Evolutionary conservation across 768 basidiomycete genomes (phyloP).

Genomic region (Crepidotus variabilis): DNA sequence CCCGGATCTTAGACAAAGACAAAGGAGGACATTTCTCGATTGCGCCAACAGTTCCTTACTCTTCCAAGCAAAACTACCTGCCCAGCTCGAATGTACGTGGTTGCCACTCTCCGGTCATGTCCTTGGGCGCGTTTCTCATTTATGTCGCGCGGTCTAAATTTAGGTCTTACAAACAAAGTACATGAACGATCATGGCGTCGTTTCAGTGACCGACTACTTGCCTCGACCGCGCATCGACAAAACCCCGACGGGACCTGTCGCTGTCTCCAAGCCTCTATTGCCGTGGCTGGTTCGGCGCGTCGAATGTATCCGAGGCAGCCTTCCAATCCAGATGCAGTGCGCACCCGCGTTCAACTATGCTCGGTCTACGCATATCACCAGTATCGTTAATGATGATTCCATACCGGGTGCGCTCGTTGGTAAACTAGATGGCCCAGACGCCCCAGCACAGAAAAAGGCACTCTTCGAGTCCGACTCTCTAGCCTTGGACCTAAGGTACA

Average conservation of each 20-base stretch:
- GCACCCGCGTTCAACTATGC: slow-evolving; percentile 98
- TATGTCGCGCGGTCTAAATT: neutral
- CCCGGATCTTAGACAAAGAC: slow-evolving; percentile 83
- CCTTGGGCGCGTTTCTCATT: neutral
- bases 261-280: slow-evolving; percentile 56
- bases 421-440: slow-evolving; percentile 1
- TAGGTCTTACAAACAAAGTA: slow-evolving; percentile 90
- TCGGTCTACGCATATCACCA: slow-evolving; percentile 64
- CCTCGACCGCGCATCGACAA: slow-evolving; percentile 53
- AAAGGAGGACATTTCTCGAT: slow-evolving; percentile 94
- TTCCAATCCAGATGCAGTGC: slow-evolving; percentile 83
- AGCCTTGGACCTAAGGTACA: slow-evolving; percentile 28
- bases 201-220: slow-evolving; percentile 61
- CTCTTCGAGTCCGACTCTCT: slow-evolving; percentile 58
- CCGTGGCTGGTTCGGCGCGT: slow-evolving; percentile 85
- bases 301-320: slow-evolving; percentile 80
- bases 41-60: slow-evolving; percentile 64
- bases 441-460: slow-evolving; percentile 46
- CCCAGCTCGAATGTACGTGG: slow-evolving; percentile 72
- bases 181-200: slow-evolving; percentile 85
- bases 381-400: slow-evolving; percentile 44
- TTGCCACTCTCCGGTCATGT: neutral
- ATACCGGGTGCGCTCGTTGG: slow-evolving; percentile 15
- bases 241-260: slow-evolving; percentile 15
- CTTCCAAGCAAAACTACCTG: slow-evolving; percentile 79